A percentile compares a stretch with the other conserved stretches of the same genome.
These are phyloP conservation scores for Talaromyces proteolyticus DNA, from an alignment of 495 filamentous ascomycete species.

Conservation along the genomic window DNA sequence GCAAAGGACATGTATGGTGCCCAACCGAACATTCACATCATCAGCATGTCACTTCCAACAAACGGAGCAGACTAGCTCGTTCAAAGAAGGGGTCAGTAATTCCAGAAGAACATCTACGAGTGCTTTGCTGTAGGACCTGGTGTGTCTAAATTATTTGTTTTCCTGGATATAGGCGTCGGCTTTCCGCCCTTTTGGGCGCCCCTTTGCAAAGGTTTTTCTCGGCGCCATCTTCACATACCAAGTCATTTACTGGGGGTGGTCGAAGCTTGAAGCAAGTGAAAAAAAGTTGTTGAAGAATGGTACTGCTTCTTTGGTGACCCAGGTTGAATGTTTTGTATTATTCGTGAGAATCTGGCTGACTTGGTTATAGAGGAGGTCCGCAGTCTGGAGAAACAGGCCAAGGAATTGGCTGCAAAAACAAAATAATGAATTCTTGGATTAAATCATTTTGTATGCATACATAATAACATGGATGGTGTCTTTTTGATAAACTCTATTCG, in stretches of 20 bases:
- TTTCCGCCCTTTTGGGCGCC: conserved; percentile 73
- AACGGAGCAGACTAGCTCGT: not conserved
- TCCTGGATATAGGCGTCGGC: conserved; percentile 69
- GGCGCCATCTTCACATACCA: conserved; percentile 88
- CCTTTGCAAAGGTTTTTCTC: conserved; percentile 79
- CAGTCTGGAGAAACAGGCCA: conserved; percentile 34
- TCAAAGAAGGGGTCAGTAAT: conserved; percentile 8
- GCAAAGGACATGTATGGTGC: too few species aligned
- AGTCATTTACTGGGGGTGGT: conserved; percentile 74
- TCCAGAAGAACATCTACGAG: too few species aligned
- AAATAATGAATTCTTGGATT: too few species aligned
- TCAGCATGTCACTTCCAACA: not conserved
- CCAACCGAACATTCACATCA: conserved; percentile 5
- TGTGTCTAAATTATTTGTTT: too few species aligned
- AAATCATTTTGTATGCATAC: too few species aligned
- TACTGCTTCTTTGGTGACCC: too few species aligned
- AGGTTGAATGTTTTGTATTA: too few species aligned
- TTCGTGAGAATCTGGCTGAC: too few species aligned
- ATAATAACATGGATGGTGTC: too few species aligned
- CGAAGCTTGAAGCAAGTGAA: conserved; percentile 79
- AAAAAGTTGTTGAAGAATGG: conserved; percentile 54
- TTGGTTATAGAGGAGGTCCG: conserved; percentile 37
- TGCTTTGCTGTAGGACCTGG: too few species aligned
- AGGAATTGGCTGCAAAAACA: conserved; percentile 23
- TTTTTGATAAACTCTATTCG: too few species aligned